phyloP scores from a whole-genome alignment of 1,139 yeast species.

The Kluyveromyces marxianus region DNA sequence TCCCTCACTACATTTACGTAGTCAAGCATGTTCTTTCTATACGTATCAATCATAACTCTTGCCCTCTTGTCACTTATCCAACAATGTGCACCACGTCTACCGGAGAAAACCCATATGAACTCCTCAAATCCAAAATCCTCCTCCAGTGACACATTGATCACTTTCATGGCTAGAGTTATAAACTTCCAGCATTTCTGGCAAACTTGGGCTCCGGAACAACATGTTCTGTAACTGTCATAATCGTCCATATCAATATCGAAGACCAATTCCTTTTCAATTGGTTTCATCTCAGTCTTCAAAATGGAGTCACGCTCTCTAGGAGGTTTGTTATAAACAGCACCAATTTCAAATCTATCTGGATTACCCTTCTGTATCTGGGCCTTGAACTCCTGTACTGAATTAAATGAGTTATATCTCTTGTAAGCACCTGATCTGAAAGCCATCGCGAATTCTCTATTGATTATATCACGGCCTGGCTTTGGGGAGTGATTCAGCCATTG shows the following conservation, averaged over 20 bases:
- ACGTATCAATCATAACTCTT: constrained; percentile 59
- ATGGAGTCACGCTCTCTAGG: constrained; percentile 77
- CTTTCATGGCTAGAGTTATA: constrained; percentile 76
- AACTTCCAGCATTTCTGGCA: constrained; percentile 93
- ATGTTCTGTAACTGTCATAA: constrained; percentile 88
- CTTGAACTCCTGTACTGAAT: constrained; percentile 63
- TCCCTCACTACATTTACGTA: constrained; percentile 72
- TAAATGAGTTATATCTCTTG: constrained; percentile 79
- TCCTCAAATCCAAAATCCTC: constrained; percentile 89
- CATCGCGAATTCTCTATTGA: constrained; percentile 89
- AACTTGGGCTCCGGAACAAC: constrained; percentile 80
- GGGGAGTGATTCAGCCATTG: constrained; percentile 89
- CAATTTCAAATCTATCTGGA: constrained; percentile 92
- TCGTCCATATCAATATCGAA: constrained; percentile 98
- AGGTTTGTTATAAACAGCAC: constrained; percentile 82
- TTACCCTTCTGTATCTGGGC: constrained; percentile 60
- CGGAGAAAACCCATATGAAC: constrained; percentile 92
- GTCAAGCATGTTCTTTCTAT: constrained; percentile 71
- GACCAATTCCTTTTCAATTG: constrained; percentile 79
- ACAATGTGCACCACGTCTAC: constrained; percentile 99
- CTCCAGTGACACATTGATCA: constrained; percentile 61
- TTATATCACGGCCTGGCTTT: constrained; percentile 59
- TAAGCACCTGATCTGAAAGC: constrained; percentile 81
- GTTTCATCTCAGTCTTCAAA: constrained; percentile 75
- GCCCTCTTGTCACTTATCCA: constrained; percentile 93